Evolutionary conservation across 257 asterid species (phyloP).

Genomic region (Leonotis leonurus): DNA sequence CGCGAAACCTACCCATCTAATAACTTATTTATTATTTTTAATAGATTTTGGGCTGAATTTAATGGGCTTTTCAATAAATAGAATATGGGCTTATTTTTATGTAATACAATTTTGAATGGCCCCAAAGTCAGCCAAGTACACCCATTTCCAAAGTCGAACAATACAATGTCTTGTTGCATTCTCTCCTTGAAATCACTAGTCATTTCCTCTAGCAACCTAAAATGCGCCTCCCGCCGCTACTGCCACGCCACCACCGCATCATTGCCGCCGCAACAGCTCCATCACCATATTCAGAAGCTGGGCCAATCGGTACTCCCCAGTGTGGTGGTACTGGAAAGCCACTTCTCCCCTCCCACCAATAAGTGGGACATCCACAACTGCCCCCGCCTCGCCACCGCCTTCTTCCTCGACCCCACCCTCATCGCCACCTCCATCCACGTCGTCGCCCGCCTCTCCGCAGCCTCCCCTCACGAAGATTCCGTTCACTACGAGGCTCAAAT

Average conservation of each 20-base stretch:
- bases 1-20: no score
- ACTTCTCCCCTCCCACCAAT: not conserved
- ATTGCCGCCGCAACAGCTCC: not conserved
- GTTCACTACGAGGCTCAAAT: not conserved
- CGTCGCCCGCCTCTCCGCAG: not conserved
- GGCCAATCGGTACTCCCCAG: not conserved
- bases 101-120: no score
- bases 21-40: no score
- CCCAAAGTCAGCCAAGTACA: no score
- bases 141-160: not conserved
- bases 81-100: no score
- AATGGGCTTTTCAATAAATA: no score
- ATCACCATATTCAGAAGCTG: not conserved
- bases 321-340: conserved; percentile 7
- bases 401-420: not conserved
- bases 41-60: no score
- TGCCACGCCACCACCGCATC: not conserved
- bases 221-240: not conserved
- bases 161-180: not conserved
- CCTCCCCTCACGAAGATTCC: not conserved
- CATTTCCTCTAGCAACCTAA: not conserved
- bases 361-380: not conserved
- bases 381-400: conserved; percentile 1
- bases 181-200: not conserved
- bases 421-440: not conserved